Evolutionary conservation across 805 yeast species (phyloP).

Genomic region (Sungouiella blattae): DNA sequence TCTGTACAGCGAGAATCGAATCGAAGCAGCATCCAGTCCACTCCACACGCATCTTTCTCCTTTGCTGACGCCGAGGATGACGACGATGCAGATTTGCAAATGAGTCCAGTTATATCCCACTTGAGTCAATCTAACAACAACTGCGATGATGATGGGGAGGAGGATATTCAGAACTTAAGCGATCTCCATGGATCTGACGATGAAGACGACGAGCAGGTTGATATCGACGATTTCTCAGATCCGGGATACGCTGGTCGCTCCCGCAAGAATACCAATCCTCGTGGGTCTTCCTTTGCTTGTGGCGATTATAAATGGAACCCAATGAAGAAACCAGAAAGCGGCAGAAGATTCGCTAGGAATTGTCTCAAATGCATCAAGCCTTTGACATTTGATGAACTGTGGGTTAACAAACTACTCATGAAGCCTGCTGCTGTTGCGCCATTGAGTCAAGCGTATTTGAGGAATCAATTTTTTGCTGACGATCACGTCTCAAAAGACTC

Average conservation of each 20-base stretch:
- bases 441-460: constrained; percentile 9
- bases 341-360: constrained; percentile 45
- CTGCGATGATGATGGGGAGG: constrained; percentile 24
- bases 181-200: constrained; percentile 29
- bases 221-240: constrained; percentile 15
- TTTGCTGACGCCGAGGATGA: constrained; percentile 8
- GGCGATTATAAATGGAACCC: constrained; percentile 47
- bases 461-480: neutral
- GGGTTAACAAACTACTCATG: constrained; percentile 49
- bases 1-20: neutral
- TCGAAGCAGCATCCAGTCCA: neutral
- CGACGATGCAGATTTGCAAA: constrained; percentile 1
- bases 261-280: constrained; percentile 1
- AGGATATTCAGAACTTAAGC: constrained; percentile 25
- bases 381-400: constrained; percentile 46
- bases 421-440: constrained; percentile 35
- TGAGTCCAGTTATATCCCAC: neutral
- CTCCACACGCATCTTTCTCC: constrained; percentile 2
- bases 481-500: constrained; percentile 2
- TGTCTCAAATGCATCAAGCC: constrained; percentile 57
- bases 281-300: constrained; percentile 2
- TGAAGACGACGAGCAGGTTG: constrained; percentile 24
- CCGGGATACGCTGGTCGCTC: neutral
- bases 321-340: constrained; percentile 27
- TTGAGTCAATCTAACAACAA: neutral